These are phyloP conservation scores for Phyllosticta citrichinensis DNA, from an alignment of 2,329 filamentous ascomycete genomes.

Conservation along the genomic window DNA sequence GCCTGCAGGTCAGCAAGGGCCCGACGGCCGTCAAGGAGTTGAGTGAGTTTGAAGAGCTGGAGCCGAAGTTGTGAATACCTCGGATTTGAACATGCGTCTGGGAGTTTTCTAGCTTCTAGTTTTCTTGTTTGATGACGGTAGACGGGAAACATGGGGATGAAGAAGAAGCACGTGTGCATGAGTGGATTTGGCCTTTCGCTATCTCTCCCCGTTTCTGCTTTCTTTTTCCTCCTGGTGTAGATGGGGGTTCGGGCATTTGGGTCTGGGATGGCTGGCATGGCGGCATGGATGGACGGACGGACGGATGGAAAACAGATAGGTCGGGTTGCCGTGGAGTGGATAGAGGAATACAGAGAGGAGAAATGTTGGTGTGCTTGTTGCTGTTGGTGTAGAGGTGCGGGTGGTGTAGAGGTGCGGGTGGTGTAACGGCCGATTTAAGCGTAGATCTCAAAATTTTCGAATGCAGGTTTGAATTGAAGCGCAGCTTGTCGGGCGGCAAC, in stretches of 20 bases:
- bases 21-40: constrained; percentile 65
- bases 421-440: not conserved
- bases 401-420: not conserved
- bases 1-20: constrained; percentile 61
- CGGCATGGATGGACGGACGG: not conserved
- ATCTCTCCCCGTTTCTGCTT: not conserved
- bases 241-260: not conserved
- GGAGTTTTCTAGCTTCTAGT: not conserved
- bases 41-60: constrained; percentile 75
- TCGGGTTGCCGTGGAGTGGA: not conserved
- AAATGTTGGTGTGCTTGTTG: not conserved
- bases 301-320: not conserved
- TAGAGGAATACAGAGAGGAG: not conserved
- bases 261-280: not conserved
- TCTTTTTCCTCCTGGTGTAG: not conserved
- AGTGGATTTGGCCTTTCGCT: not conserved
- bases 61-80: constrained; percentile 59
- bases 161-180: not conserved
- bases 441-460: not conserved
- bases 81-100: not conserved
- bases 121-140: not conserved
- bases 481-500: too few species aligned
- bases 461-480: too few species aligned
- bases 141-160: not conserved
- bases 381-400: not conserved